Evolutionary conservation across 2,329 filamentous ascomycete genomes (phyloP), one percentile per base, ranked within the genome.

Genomic region (Phoma herbarum): DNA sequence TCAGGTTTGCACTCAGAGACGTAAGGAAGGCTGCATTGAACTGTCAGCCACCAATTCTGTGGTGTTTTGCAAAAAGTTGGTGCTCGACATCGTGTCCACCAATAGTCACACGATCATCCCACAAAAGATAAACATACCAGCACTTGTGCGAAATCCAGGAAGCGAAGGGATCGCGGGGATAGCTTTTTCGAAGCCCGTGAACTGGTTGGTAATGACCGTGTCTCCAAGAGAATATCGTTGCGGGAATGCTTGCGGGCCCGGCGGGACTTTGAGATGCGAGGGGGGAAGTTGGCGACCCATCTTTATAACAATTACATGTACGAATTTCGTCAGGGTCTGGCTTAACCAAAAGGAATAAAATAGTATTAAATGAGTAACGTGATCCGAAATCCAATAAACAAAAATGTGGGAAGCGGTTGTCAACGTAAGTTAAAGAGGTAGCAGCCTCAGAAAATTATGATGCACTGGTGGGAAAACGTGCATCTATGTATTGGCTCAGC

Each of bases 1-100:
- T 88, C 54, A 95, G 85, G 72, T 95, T 95, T 63, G 90, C 90
- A 66, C 90, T 88, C 16, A 95, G 84, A 67, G 92, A 94, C 55
- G 88, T 90, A 78, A 95, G 90, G 81, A 95, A 95, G 25, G 91
- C 91, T 95, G 77, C 48, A 29, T 42, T 20, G 29, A 46, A 29
- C 16, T 7, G 43, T 72, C 47, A 72, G 68, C 61, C 20, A 16
- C 31, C 35, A 43, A 31, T 35, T 33, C 23, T 31, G 35, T 37
- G 25, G 33, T 31, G 37, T 48, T 53, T 8, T 35, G 31, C 25
- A 6, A 29, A 50, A 53, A 39, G 2, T 29, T 59, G 44, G 33
- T 52, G 37, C 33, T 52, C 58, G 59, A 63, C 45, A 49, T 52
- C 41, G 52, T 55, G 44, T 35, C 41, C 25, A 54, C 22, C 50